Evolutionary conservation across 2,329 filamentous ascomycete species (phyloP).

Genomic region (Colletotrichum salicis): DNA sequence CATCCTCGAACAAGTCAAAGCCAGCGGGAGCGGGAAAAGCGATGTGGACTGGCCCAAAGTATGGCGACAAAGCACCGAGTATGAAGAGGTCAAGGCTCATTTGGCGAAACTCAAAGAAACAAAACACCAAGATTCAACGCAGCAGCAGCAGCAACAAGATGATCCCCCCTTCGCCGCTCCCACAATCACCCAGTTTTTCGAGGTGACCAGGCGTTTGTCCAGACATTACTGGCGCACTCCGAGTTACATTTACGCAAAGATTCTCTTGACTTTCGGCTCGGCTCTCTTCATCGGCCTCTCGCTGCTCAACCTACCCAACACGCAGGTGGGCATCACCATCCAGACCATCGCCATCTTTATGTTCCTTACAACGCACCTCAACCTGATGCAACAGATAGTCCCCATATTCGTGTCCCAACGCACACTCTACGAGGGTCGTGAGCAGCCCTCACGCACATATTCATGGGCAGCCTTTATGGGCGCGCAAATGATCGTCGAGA

Average conservation of each 20-base stretch:
- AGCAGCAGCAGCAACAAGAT: constrained; percentile 46
- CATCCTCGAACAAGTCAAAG: constrained; percentile 64
- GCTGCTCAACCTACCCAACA: constrained; percentile 69
- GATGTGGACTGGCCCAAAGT: constrained; percentile 53
- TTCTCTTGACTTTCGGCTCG: constrained; percentile 62
- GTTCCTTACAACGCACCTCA: constrained; percentile 76
- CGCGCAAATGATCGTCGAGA: constrained; percentile 72
- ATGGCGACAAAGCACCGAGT: constrained; percentile 50
- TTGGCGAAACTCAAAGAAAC: constrained; percentile 40
- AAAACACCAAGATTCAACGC: constrained; percentile 37
- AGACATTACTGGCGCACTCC: constrained; percentile 83
- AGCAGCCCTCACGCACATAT: constrained; percentile 72
- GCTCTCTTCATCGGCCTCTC: constrained; percentile 74
- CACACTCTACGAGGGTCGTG: constrained; percentile 73
- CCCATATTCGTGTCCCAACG: constrained; percentile 74
- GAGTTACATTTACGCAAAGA: constrained; percentile 78
- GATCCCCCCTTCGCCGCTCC: constrained; percentile 71
- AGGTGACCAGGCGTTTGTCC: constrained; percentile 74
- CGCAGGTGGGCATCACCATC: constrained; percentile 74
- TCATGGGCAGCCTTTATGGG: constrained; percentile 74
- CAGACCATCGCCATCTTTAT: constrained; percentile 79
- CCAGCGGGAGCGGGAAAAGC: constrained; percentile 63
- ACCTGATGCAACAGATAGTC: constrained; percentile 72
- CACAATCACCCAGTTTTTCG: constrained; percentile 67
- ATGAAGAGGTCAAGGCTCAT: constrained; percentile 44